A percentile compares a stretch with the other conserved stretches of the same genome.
Evolutionary conservation across 164 flowering plant species (phyloP).

Genomic region (Vitis vinifera): ASM3070453v1 NC_081813.1:1206501-1207000

Average conservation of each 20-base stretch:
- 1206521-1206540: not conserved
- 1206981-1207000: not conserved
- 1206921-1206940: not conserved
- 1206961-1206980: not conserved
- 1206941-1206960: no score
- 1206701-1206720: constrained; percentile 1
- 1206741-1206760: not conserved
- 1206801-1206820: not conserved
- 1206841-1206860: constrained; percentile 17
- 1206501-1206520: no score
- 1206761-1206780: not conserved
- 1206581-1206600: not conserved
- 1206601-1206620: not conserved
- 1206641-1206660: constrained; percentile 21
- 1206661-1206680: constrained; percentile 15
- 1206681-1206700: constrained; percentile 13
- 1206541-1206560: constrained; percentile 17
- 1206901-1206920: not conserved
- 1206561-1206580: not conserved
- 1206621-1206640: not conserved
- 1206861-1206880: constrained; percentile 20
- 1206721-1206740: constrained; percentile 6
- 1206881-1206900: not conserved
- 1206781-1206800: not conserved
- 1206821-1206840: constrained; percentile 19